Evolutionary conservation across 257 asterid species (phyloP), one percentile per base, ranked within the genome.

Genomic region (Agastache rugosa): DNA sequence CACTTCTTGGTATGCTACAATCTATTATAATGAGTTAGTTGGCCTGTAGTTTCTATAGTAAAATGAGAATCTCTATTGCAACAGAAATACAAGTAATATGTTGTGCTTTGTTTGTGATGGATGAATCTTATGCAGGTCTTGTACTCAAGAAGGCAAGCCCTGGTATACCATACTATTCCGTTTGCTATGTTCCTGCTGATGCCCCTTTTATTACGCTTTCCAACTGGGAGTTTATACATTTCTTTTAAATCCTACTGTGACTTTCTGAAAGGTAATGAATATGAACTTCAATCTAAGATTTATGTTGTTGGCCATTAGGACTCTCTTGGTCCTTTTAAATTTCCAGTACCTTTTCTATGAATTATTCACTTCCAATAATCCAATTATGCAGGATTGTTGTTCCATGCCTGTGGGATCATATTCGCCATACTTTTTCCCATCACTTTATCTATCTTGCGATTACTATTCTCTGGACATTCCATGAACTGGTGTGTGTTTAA

Each of bases 131-230:
- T 76, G 68, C 86, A 95, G 99, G 87, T 95, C 65, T 74, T 78
- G 78, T 92, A 95, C 83, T 73, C 98, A 72, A 88, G 86, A 84
- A 83, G 78, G 82, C 88, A 78, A 73, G 97, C 98, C 14, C 69
- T 85, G 78, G 78, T 90, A 62, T 79, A 90, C 65, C 98, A 95
- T 77, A 89, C 88, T 82, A 82, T 90, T 84, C 99, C 98, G 37
- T 42, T 89, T 59, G 90, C 85, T 51, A 82, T 92, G 81, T 95
- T 80, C 87, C 83, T 92, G 68, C 84, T 95, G 56, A 83, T 90
- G 96, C 98, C 99, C 34, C 81, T 90, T 79, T 63, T 83, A 29
- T 67, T 91, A 85, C 87, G 84, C 74, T 85, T 85, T 69, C 88
- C 88, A 53, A 81, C 74, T 74, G 85, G 90, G 62, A 83, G 87